phyloP scores from a whole-genome alignment of 2,329 filamentous ascomycete species.

The Ophiosphaerella narmari region DNA sequence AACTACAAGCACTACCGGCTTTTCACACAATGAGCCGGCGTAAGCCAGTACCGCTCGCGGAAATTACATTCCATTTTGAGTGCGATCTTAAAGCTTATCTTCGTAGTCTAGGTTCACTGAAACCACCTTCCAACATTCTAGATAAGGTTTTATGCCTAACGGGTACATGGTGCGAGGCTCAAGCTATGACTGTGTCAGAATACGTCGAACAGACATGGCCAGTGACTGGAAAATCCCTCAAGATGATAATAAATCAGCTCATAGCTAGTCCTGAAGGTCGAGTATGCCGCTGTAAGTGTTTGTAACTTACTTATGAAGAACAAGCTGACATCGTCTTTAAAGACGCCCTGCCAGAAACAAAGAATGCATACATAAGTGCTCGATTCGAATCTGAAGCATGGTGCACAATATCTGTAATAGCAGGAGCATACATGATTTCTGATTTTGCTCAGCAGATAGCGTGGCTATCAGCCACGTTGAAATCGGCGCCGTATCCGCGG shows the following conservation, averaged over 20 bases:
- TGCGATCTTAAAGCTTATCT: background rate
- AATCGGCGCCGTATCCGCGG: too few species aligned
- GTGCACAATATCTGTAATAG: too few species aligned
- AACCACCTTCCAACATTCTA: background rate
- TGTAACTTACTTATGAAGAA: too few species aligned
- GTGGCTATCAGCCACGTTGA: too few species aligned
- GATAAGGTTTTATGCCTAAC: conserved; percentile 1
- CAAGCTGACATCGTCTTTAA: too few species aligned
- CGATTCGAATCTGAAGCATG: background rate
- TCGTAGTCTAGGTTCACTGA: background rate
- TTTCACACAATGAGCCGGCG: background rate
- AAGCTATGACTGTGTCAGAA: background rate
- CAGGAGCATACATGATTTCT: too few species aligned
- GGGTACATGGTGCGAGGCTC: background rate
- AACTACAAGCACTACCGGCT: background rate
- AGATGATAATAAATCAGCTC: background rate
- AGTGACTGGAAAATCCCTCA: background rate
- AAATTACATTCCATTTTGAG: background rate
- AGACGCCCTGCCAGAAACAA: background rate
- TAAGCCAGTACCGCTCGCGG: background rate
- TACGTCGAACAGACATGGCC: conserved; percentile 6
- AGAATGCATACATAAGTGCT: background rate
- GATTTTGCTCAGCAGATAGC: too few species aligned
- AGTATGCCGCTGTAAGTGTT: background rate
- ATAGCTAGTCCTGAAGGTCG: background rate